Conservation (phyloP, 2,329 filamentous ascomycete genomes). For the Fusarium temperatum region DNA sequence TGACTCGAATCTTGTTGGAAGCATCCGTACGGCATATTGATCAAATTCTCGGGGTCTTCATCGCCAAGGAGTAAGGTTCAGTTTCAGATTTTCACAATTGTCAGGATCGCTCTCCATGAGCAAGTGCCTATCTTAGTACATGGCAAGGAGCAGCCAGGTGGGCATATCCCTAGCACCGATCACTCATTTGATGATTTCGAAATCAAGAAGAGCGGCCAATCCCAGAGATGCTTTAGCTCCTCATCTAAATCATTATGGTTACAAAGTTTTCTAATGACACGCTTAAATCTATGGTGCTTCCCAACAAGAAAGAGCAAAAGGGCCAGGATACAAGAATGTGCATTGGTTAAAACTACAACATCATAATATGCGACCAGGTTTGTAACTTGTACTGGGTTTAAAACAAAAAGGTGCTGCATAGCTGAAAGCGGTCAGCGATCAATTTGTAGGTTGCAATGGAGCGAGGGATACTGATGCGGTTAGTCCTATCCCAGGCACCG, state of each 20-base stretch:
- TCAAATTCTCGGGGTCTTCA: too few species aligned
- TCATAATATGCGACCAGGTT: constrained; percentile 14
- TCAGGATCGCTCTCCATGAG: not conserved
- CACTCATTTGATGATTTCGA: not conserved
- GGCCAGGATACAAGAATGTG: not conserved
- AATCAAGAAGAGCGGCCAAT: not conserved
- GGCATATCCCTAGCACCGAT: not conserved
- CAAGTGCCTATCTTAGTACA: too few species aligned
- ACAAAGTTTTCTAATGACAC: not conserved
- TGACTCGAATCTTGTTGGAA: not conserved
- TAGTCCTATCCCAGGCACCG: not conserved
- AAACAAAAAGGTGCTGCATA: not conserved
- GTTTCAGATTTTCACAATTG: not conserved
- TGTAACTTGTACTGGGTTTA: not conserved
- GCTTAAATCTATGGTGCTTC: not conserved
- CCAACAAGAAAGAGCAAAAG: not conserved
- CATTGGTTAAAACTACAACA: constrained; percentile 7
- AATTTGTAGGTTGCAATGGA: not conserved
- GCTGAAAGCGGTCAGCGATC: constrained; percentile 18
- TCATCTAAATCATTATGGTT: not conserved
- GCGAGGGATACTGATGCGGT: not conserved
- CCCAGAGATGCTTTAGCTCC: not conserved
- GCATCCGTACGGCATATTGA: not conserved
- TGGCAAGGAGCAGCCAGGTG: not conserved
- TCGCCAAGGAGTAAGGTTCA: not conserved